phyloP scores from a whole-genome alignment of 306 rosid genomes.

The Inga oerstediana region DNA sequence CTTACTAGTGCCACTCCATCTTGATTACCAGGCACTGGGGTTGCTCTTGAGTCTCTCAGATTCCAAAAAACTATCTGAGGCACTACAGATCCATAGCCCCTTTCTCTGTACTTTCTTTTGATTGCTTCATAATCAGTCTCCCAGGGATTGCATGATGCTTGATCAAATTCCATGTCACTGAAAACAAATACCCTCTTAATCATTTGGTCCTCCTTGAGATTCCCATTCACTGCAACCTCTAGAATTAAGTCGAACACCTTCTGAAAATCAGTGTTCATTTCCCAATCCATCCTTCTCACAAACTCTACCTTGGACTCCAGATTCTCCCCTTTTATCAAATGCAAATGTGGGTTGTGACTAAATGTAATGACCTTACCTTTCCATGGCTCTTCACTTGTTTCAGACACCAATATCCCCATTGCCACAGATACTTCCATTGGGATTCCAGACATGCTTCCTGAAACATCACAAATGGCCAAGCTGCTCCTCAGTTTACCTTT shows the following conservation, averaged over 20 bases:
- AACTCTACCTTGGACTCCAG: conserved; percentile 46
- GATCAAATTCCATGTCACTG: conserved; percentile 80
- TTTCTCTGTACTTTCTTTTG: conserved; percentile 26
- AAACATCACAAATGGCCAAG: conserved; percentile 48
- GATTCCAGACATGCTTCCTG: conserved; percentile 50
- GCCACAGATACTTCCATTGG: conserved; percentile 73
- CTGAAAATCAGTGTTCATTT: conserved; percentile 57
- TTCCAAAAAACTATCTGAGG: conserved; percentile 79
- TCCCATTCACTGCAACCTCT: conserved; percentile 62
- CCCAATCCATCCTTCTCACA: conserved; percentile 48
- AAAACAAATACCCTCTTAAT: conserved; percentile 66
- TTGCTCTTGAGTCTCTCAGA: conserved; percentile 56
- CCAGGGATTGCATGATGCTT: conserved; percentile 50
- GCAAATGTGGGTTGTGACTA: conserved; percentile 49
- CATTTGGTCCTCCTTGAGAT: conserved; percentile 57
- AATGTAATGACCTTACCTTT: conserved; percentile 66
- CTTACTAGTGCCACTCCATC: conserved; percentile 69
- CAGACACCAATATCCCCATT: conserved; percentile 51
- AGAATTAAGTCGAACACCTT: conserved; percentile 62
- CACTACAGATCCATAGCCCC: conserved; percentile 53
- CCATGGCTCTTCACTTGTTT: conserved; percentile 67
- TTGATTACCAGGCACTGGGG: conserved; percentile 52
- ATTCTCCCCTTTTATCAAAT: conserved; percentile 52
- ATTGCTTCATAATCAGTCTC: conserved; percentile 74
- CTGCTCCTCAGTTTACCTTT: conserved; percentile 46